phyloP scores from a whole-genome alignment of 2,329 filamentous ascomycete species.

The Ceratocystis cacaofunesta region DNA sequence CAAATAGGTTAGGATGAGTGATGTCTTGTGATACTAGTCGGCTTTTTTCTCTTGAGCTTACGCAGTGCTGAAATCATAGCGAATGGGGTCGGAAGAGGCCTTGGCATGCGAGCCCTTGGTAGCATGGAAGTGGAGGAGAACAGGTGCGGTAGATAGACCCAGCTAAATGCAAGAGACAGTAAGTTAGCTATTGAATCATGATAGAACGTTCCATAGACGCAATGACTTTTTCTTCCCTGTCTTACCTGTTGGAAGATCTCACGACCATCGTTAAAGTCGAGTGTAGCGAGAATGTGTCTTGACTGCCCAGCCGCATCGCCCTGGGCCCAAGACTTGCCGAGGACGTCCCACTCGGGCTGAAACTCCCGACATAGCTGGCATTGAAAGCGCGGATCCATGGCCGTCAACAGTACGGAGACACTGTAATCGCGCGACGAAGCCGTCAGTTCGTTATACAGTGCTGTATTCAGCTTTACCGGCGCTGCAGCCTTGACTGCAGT shows the following conservation, averaged over 20 bases:
- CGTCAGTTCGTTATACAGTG: conserved; percentile 60
- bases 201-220: neutral
- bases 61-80: conserved; percentile 77
- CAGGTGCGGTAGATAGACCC: conserved; percentile 82
- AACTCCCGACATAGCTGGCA: conserved; percentile 82
- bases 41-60: conserved; percentile 29
- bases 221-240: conserved; percentile 34
- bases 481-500: conserved; percentile 48
- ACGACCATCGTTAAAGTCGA: conserved; percentile 80
- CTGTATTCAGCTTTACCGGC: conserved; percentile 66
- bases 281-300: conserved; percentile 60
- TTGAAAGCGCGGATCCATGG: conserved; percentile 66
- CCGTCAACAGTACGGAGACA: conserved; percentile 70
- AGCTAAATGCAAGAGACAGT: conserved; percentile 40
- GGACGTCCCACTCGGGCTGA: conserved; percentile 82
- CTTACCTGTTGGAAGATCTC: conserved; percentile 73
- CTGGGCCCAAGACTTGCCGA: conserved; percentile 74
- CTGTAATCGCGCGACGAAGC: conserved; percentile 68
- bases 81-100: conserved; percentile 49
- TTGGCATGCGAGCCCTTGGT: conserved; percentile 69
- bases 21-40: neutral
- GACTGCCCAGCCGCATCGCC: conserved; percentile 63
- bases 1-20: conserved; percentile 7
- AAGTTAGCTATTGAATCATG: neutral
- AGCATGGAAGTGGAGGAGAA: conserved; percentile 69